A percentile compares a stretch with the other conserved stretches of the same genome.
Conservation (phyloP, 257 asterid species). For the Oldenlandia corymbosa region DNA sequence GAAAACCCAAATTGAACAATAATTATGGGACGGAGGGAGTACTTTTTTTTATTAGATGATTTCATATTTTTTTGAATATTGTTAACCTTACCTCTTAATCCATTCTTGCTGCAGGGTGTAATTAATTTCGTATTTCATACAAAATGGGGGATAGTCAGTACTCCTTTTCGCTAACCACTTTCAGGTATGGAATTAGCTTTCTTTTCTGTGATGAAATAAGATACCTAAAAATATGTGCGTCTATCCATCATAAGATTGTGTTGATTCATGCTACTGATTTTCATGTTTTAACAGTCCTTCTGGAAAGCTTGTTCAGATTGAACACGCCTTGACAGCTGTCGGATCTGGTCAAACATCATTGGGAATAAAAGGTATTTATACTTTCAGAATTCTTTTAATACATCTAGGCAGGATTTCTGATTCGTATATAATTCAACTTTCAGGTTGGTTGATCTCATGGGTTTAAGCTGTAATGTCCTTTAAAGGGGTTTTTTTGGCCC, state of each 20-base stretch:
- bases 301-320: constrained; percentile 97
- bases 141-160: constrained; percentile 98
- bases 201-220: not conserved
- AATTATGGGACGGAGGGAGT: too few species aligned
- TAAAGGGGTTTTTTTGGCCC: too few species aligned
- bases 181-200: constrained; percentile 52
- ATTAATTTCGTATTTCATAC: not conserved
- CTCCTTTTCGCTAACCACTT: constrained; percentile 97
- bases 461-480: too few species aligned
- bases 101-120: constrained; percentile 6
- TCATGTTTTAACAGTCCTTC: constrained; percentile 59
- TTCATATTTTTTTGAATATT: not conserved
- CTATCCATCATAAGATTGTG: not conserved
- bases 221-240: not conserved
- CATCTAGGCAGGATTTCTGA: too few species aligned
- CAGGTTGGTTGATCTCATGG: too few species aligned
- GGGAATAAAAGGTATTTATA: constrained; percentile 79
- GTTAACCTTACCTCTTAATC: not conserved
- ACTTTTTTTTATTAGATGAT: not conserved
- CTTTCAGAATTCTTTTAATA: not conserved
- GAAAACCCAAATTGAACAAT: too few species aligned
- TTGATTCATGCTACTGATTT: constrained; percentile 1
- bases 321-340: constrained; percentile 96
- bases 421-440: too few species aligned
- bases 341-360: constrained; percentile 99